These are phyloP conservation scores for Graphilbum sp. DNA, from an alignment of 2,329 filamentous ascomycete genomes.

Conservation along the genomic window DNA sequence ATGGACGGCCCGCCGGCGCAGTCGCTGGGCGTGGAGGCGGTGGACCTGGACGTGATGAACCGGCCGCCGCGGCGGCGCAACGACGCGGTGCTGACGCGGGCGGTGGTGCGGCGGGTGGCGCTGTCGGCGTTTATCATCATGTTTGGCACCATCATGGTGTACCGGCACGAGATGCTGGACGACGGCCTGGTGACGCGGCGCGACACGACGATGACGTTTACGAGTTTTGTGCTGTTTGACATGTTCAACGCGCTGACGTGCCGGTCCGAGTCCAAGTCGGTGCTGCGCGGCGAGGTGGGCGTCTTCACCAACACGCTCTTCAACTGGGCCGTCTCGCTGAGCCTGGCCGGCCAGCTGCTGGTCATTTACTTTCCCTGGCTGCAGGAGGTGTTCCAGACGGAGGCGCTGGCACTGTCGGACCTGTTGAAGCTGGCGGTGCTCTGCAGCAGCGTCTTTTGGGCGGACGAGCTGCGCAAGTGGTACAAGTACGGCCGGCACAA, in stretches of 20 bases:
- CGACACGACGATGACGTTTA: constrained; percentile 98
- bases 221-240: constrained; percentile 95
- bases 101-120: constrained; percentile 68
- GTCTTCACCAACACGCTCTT: constrained; percentile 83
- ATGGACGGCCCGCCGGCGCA: constrained; percentile 98
- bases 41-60: constrained; percentile 87
- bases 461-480: constrained; percentile 80
- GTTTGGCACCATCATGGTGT: constrained; percentile 78
- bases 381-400: constrained; percentile 91
- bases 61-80: constrained; percentile 73
- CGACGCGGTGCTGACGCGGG: constrained; percentile 78
- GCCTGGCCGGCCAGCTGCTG: constrained; percentile 67
- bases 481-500: constrained; percentile 38
- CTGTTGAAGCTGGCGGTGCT: constrained; percentile 55
- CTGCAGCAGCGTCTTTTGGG: constrained; percentile 88
- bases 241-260: constrained; percentile 98
- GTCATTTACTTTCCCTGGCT: constrained; percentile 93
- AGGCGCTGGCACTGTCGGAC: constrained; percentile 61
- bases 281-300: constrained; percentile 72
- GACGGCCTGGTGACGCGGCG: constrained; percentile 75
- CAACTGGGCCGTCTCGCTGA: constrained; percentile 85
- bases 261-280: constrained; percentile 76
- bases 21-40: constrained; percentile 86
- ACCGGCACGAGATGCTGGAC: constrained; percentile 76
- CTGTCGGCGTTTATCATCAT: constrained; percentile 84